Evolutionary conservation across 352 stramenopile genomes (phyloP).

Genomic region (Globisporangium nodosum): DNA sequence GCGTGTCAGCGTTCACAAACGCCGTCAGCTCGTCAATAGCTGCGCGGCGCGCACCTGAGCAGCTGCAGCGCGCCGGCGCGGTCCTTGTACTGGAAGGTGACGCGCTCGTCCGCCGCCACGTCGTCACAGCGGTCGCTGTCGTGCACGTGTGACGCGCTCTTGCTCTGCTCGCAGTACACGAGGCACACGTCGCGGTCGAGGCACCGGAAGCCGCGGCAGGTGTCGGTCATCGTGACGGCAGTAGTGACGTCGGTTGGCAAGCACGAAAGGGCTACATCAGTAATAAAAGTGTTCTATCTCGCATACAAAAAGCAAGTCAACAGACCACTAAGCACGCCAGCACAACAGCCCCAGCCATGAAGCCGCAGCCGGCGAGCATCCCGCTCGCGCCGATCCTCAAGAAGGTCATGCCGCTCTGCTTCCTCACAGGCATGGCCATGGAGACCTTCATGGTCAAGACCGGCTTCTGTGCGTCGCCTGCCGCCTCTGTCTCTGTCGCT

Average conservation of each 20-base stretch:
- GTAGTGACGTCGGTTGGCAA: not conserved
- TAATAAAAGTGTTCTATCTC: not conserved
- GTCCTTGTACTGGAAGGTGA: constrained; percentile 38
- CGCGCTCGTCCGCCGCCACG: constrained; percentile 22
- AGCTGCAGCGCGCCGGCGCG: constrained; percentile 22
- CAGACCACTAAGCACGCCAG: not conserved
- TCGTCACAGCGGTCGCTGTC: constrained; percentile 26
- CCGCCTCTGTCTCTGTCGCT: not conserved
- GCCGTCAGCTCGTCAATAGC: too few species aligned
- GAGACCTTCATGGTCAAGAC: constrained; percentile 90
- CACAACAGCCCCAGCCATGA: constrained; percentile 10
- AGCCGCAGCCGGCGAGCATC: constrained; percentile 26
- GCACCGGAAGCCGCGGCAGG: constrained; percentile 44
- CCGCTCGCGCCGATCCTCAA: constrained; percentile 67
- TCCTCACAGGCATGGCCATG: constrained; percentile 76
- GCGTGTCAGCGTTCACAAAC: not conserved
- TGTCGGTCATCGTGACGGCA: not conserved
- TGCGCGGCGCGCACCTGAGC: constrained; percentile 21
- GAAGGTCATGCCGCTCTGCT: constrained; percentile 83
- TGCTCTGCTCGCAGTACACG: constrained; percentile 38
- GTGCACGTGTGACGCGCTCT: constrained; percentile 31
- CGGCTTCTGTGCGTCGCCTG: constrained; percentile 62
- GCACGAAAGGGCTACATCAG: not conserved
- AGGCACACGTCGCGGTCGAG: constrained; percentile 61
- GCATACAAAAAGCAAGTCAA: not conserved